Evolutionary conservation across 495 filamentous ascomycete species (phyloP), one percentile per base, ranked within the genome.

Genomic region (Chaetomium tenue): DNA sequence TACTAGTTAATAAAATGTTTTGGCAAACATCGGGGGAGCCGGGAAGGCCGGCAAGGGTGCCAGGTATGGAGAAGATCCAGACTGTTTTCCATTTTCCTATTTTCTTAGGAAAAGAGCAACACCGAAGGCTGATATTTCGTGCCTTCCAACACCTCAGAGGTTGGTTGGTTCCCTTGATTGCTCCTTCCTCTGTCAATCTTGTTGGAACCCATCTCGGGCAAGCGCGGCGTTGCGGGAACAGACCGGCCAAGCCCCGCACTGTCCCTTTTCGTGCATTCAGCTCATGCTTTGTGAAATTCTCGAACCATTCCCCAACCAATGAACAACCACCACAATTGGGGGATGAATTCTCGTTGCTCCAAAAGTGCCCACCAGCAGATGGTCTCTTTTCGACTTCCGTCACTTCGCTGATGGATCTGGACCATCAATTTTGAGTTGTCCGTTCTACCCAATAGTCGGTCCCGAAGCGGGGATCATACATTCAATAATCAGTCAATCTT

Each of bases 251-350:
- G 33, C 33, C n/a, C 50, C 50, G 11, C 22, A 13, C 54, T 25
- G 9, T 23, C 33, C 54, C 33, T 23, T 57, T 57, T 57, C 5
- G 54, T 57, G 9, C 22, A 3, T 13, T 57, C 54, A 57, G 54
- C 54, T 57, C 26, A 18, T 42, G n/a, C 33, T 25, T n/a, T 42
- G 12, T 12, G n/a, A 57, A 42, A 39, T 56, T 57, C 54, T 57
- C 33, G 20, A 40, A 40, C 20, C 8, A 16, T 37, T 55, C 8
- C n/a, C 5, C 50, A n/a, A 13, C 52, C 52, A 54, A 54, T 54
- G 28, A 33, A 12, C 40, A 44, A 50, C 53, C 28, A 39, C 28
- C n/a, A 22, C n/a, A 18, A 55, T 13, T 3, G 16, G 2, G 12
- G 22, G 42, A 23, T 28, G 42, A 47, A 20, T 33, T 22, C 42